Evolutionary conservation across 495 filamentous ascomycete genomes (phyloP), one percentile per base, ranked within the genome.

Genomic region (Xylaria cubensis): DNA sequence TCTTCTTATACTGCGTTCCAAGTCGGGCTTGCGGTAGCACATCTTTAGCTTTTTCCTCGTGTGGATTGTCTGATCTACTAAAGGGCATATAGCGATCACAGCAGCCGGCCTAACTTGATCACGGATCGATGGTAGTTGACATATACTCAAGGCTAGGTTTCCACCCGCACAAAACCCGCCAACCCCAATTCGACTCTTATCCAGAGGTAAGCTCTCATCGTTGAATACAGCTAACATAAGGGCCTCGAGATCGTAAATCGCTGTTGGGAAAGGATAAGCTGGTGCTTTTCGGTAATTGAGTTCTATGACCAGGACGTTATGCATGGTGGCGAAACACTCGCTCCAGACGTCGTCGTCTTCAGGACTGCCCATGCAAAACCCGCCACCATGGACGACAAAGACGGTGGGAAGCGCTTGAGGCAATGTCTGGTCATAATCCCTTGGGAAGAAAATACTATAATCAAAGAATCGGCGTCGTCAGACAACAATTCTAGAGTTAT

Each of bases 351-450:
- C 56, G 32, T 59, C 21, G 12, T 55, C 51, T 55, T 29, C 51
- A 26, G 51, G 51, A 6, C 56, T n/a, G 15, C 83, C 81, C 29
- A 84, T 6, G 48, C 77, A 77, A 72, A 83, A 85, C 17, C 80
- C 83, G 61, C 83, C 82, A 71, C 83, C 82, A 70, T 84, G 81
- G 73, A 81, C 78, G 21, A 55, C 75, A 80, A 82, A 78, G 29
- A 84, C 29, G 8, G 79, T 79, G 0, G 82, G 79, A 4, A 83
- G 78, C 29, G 75, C 48, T 55, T 78, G 50, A 0, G 76, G 76
- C 13, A 62, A 73, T 17, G 44, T 58, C 8, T 44, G 58, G 46
- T 74, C 63, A 66, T 78, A 75, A 74, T n/a, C 71, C 24, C 51
- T 62, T 53, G 82, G 82, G 55, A 78, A 78, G 72, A 83, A 83